Conservation (phyloP, 164 flowering plant species). For the Kalanchoe fedtschenkoi region DNA sequence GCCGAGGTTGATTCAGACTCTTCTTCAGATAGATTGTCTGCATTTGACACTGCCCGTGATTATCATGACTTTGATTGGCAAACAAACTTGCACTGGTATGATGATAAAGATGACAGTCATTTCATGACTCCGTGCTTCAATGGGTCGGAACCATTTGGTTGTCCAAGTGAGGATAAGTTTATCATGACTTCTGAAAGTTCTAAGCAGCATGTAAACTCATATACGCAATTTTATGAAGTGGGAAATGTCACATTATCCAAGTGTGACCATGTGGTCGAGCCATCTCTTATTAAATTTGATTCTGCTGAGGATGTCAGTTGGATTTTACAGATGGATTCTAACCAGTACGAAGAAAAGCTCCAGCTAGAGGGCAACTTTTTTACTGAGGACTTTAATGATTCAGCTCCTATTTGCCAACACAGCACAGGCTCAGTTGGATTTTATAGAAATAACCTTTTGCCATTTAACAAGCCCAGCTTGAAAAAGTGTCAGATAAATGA, state of each 20-base stretch:
- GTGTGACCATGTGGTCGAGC: constrained; percentile 24
- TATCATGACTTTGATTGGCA: constrained; percentile 61
- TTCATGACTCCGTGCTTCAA: constrained; percentile 35
- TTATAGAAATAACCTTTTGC: constrained; percentile 13
- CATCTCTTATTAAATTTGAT: constrained; percentile 14
- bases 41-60: constrained; percentile 87
- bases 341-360: background rate
- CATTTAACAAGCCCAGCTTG: constrained; percentile 11
- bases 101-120: constrained; percentile 50
- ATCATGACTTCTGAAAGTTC: constrained; percentile 35
- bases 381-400: constrained; percentile 6
- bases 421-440: constrained; percentile 15
- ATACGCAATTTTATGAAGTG: constrained; percentile 11
- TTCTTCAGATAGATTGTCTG: constrained; percentile 64
- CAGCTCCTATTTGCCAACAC: constrained; percentile 22
- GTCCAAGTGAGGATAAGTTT: constrained; percentile 72
- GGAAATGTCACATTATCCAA: constrained; percentile 23
- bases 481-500: constrained; percentile 21
- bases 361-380: background rate
- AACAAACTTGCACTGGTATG: constrained; percentile 47
- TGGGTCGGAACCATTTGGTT: constrained; percentile 32
- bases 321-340: background rate
- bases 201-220: constrained; percentile 14
- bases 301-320: constrained; percentile 8
- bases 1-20: constrained; percentile 34